Base-by-base conservation (phyloP, 2,329 filamentous ascomycete species). In the Beauveria rudraprayagi region DNA sequence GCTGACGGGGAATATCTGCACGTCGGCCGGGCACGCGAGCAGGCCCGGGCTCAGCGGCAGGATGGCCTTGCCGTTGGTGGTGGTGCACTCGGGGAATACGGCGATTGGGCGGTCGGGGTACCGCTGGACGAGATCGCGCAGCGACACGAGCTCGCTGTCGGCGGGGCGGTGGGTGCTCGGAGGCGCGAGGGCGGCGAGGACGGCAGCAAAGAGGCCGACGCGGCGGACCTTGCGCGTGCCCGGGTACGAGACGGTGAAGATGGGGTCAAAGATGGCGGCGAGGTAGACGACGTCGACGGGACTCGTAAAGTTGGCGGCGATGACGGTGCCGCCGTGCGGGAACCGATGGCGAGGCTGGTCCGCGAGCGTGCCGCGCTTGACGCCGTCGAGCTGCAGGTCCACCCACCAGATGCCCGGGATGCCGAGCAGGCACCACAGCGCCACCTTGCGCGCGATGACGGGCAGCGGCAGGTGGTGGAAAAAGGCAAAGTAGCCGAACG, bases 331-430 rank as follows among this genome's bases (percentile, higher is more conserved):
- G 5, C 88, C 84, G 61, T 88, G 84, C 34, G 94, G 94, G 19
- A 97, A 84, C 46, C 91, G 85, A 63, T 86, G 80, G 61, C 81
- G 78, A 44, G 89, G 86, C 68, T 92, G 87, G 69, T 88, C 87
- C 52, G 89, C 87, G 37, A 96, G 80, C 28, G 89, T 92, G 77
- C 94, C 94, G 76, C 92, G 90, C 76, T 91, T 92, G 59, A 99
- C 94, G 62, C 93, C 93, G 72, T 99, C 94, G 66, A 99, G 91
- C 74, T 97, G 93, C n/a, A 99, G 79, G 75, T 99, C 94, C 61
- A 97, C 88, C 93, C 93, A 97, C 92, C 92, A 97, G 62, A 99
- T 90, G 30, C 94, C 93, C 0, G 92, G 91, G 62, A 96, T 89
- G 43, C 86, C 89, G 67, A 99, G 83, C 66, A 97, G 83, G 63